Conservation (phyloP, 768 basidiomycete species). For the Paxillus ammoniavirescens region DNA sequence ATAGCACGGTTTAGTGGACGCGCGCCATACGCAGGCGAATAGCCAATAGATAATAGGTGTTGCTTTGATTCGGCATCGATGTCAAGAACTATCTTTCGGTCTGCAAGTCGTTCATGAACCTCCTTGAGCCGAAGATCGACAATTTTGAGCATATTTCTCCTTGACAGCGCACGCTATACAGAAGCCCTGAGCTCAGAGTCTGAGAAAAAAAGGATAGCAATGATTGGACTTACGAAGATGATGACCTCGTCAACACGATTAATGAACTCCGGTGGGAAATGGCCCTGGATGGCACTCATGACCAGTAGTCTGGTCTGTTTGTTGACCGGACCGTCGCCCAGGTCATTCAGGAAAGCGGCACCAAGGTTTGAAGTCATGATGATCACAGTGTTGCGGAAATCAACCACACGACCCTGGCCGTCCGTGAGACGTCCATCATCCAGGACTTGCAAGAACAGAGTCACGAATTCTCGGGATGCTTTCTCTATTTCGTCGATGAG, state of each 20-base stretch:
- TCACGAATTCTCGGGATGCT: slow-evolving; percentile 74
- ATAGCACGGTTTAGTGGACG: slow-evolving; percentile 90
- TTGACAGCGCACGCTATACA: slow-evolving; percentile 74
- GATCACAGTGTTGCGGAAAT: slow-evolving; percentile 90
- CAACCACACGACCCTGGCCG: slow-evolving; percentile 85
- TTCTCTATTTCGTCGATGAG: slow-evolving; percentile 92
- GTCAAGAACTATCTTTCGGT: slow-evolving; percentile 77
- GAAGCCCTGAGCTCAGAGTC: slow-evolving; percentile 22
- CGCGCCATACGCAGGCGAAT: slow-evolving; percentile 84
- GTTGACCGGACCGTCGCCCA: slow-evolving; percentile 68
- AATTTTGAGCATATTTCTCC: slow-evolving; percentile 74
- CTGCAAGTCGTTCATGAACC: slow-evolving; percentile 74
- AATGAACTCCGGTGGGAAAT: slow-evolving; percentile 92
- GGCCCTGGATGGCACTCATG: slow-evolving; percentile 73
- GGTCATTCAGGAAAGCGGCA: slow-evolving; percentile 71
- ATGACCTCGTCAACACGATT: slow-evolving; percentile 88
- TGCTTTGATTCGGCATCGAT: slow-evolving; percentile 75
- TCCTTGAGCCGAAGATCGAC: slow-evolving; percentile 88
- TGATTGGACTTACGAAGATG: slow-evolving; percentile 49
- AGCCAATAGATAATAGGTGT: slow-evolving; percentile 73
- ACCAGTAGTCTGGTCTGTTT: slow-evolving; percentile 62
- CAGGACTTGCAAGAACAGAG: slow-evolving; percentile 77
- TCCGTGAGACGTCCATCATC: slow-evolving; percentile 93
- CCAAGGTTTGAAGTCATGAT: slow-evolving; percentile 95
- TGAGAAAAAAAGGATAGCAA: neutral